Evolutionary conservation across 1,139 yeast species (phyloP), one percentile per base, ranked within the genome.

Genomic region (Geotrichum siamense): DNA sequence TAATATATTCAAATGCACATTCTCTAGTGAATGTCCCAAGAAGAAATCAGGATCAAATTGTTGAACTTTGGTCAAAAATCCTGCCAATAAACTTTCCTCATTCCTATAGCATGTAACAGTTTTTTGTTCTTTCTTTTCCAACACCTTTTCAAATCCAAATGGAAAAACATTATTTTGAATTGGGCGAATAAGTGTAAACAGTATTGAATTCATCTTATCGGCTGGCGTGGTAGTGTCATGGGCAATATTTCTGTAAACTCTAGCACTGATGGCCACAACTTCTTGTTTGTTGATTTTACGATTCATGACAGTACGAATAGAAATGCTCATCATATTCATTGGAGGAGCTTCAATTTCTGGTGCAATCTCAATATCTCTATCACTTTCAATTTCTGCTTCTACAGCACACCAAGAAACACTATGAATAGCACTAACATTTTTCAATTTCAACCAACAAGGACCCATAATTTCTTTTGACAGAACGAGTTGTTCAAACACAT

Each of bases 401-500:
- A 84, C 73, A 48, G 76, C 76, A 65, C 95, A 84, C 69, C 89
- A 94, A 0, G 96, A 80, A 1, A 85, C 72, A 55, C 82, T 82
- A 47, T 69, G 74, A 47, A 81, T 67, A 1, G 78, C 62, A 17
- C 64, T 61, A 53, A 84, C 82, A 53, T 81, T 77, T 34, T 72
- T 68, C 40, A 93, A 70, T 44, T 82, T 82, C 43, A 91, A 68
- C 98, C 98, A 91, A 60, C 98, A 87, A 1, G 99, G 99, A 4
- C 99, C 99, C 96, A 87, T 87, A 34, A 91, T 72, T 53, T 82
- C 79, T 54, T 84, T 74, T 60, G 82, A 85, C 25, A 87, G 60
- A 10, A 86, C 94, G 64, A 91, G 86, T 12, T 86, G 74, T 65
- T 91, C 98, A 63, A 91, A 87, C 32, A 85, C 70, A 47, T 74